phyloP scores from a whole-genome alignment of 2,329 filamentous ascomycete species.

The Apiospora saccharicola region DNA sequence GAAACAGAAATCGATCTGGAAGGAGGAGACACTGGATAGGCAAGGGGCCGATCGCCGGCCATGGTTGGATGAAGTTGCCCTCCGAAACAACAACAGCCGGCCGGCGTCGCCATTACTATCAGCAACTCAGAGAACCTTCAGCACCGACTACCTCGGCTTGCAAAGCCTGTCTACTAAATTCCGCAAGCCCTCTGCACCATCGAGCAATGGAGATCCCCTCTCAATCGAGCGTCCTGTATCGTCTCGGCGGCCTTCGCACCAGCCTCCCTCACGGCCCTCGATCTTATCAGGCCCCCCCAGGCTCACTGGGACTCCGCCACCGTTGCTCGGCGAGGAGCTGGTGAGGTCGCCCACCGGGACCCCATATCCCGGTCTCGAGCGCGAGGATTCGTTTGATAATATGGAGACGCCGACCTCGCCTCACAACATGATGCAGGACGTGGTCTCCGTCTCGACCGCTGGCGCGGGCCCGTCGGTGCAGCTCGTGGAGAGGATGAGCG shows the following conservation, averaged over 20 bases:
- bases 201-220: conserved; percentile 56
- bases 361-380: conserved; percentile 52
- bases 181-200: conserved; percentile 57
- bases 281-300: conserved; percentile 48
- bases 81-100: conserved; percentile 54
- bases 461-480: conserved; percentile 93
- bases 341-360: conserved; percentile 46
- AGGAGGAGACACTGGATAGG: conserved; percentile 51
- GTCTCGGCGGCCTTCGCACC: conserved; percentile 58
- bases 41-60: conserved; percentile 50
- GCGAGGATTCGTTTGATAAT: conserved; percentile 59
- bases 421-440: conserved; percentile 78
- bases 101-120: conserved; percentile 63
- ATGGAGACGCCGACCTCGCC: conserved; percentile 66
- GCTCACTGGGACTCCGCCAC: conserved; percentile 44
- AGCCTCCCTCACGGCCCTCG: conserved; percentile 53
- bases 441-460: conserved; percentile 87
- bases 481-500: conserved; percentile 94
- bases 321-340: conserved; percentile 57
- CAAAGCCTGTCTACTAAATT: conserved; percentile 50
- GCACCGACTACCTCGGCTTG: conserved; percentile 60
- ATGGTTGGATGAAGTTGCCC: conserved; percentile 61
- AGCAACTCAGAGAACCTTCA: conserved; percentile 56
- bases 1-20: conserved; percentile 51
- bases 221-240: conserved; percentile 47